phyloP scores from a whole-genome alignment of 768 basidiomycete genomes.

The Lyophyllum atratum region DNA sequence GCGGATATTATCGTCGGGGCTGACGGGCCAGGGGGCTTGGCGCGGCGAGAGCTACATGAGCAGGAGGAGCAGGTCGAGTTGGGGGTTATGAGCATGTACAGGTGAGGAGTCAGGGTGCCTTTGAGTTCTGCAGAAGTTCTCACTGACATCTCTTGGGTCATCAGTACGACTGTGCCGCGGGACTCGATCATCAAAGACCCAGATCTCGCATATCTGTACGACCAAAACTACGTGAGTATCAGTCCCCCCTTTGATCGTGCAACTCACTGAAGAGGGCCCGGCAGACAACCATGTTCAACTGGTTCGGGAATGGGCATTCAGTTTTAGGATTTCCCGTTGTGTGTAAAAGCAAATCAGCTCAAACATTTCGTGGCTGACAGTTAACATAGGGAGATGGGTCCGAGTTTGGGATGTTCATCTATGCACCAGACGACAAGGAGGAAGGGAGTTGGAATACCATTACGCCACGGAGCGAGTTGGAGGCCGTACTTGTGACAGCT shows the following conservation, averaged over 20 bases:
- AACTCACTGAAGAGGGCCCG: neutral
- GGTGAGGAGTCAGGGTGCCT: conserved; percentile 36
- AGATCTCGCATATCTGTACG: conserved; percentile 33
- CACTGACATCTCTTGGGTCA: neutral
- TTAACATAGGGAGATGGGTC: conserved; percentile 37
- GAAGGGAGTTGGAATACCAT: conserved; percentile 29
- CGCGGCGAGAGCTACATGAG: conserved; percentile 33
- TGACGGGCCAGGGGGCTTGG: conserved; percentile 48
- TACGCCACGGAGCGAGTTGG: conserved; percentile 31
- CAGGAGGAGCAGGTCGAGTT: conserved; percentile 26
- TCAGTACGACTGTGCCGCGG: conserved; percentile 41
- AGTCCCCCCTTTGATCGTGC: neutral
- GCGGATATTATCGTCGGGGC: conserved; percentile 61
- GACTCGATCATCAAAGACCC: conserved; percentile 40
- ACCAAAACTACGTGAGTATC: conserved; percentile 22
- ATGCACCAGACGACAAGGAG: conserved; percentile 26
- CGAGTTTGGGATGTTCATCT: conserved; percentile 29
- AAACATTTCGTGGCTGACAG: neutral
- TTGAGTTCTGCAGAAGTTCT: neutral
- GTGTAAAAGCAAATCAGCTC: conserved; percentile 3
- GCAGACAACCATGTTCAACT: conserved; percentile 30
- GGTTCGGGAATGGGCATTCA: conserved; percentile 35
- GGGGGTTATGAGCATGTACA: conserved; percentile 40
- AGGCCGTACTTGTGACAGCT: conserved; percentile 25
- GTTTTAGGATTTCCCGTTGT: conserved; percentile 35